A percentile compares a stretch with the other conserved stretches of the same genome.
Evolutionary conservation across 352 stramenopile species (phyloP).

Genomic region (Phytophthora idaei): DNA sequence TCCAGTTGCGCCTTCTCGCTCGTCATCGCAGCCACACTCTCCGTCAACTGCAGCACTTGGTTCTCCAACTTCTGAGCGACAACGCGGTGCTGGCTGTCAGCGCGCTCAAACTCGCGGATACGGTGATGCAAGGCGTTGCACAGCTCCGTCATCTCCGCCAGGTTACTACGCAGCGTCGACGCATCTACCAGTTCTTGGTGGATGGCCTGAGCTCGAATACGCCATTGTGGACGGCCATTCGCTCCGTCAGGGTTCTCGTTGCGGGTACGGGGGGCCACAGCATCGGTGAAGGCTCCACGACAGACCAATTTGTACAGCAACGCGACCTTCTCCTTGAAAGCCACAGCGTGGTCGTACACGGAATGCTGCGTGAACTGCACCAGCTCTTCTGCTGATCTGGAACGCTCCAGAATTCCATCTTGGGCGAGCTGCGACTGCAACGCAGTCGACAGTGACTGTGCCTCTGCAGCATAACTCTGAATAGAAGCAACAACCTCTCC

Average conservation of each 20-base stretch:
- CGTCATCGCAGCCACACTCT: constrained; percentile 35
- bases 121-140: constrained; percentile 68
- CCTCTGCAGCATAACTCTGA: constrained; percentile 57
- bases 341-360: constrained; percentile 46
- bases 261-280: constrained; percentile 53
- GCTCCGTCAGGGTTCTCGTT: constrained; percentile 26
- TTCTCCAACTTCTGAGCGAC: constrained; percentile 83
- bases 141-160: constrained; percentile 71
- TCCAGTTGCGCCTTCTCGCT: constrained; percentile 61
- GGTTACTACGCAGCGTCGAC: constrained; percentile 55
- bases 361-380: constrained; percentile 53
- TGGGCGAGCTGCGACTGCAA: constrained; percentile 49
- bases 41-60: constrained; percentile 64
- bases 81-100: constrained; percentile 78
- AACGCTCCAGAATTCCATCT: constrained; percentile 24
- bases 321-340: constrained; percentile 70
- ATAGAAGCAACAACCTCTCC: constrained; percentile 66
- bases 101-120: constrained; percentile 76
- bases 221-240: constrained; percentile 65
- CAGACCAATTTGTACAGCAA: constrained; percentile 80
- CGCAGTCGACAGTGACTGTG: constrained; percentile 44
- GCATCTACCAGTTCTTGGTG: constrained; percentile 71
- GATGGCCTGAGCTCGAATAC: constrained; percentile 76
- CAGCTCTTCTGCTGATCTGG: constrained; percentile 36
- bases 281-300: constrained; percentile 77